Base-by-base conservation (phyloP, 2,329 filamentous ascomycete genomes). In the Nemania serpens region DNA sequence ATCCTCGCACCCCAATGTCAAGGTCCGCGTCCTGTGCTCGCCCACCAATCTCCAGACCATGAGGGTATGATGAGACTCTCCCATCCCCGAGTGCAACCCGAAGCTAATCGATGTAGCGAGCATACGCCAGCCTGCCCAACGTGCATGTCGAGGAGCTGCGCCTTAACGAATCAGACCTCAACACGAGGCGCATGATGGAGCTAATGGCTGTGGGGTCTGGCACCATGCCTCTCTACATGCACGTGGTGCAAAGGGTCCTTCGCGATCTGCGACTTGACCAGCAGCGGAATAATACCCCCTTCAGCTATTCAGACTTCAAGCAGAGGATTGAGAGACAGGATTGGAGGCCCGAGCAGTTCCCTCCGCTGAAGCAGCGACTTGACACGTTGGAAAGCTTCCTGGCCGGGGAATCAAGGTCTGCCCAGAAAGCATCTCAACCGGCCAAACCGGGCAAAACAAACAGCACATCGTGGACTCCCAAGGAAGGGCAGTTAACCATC, bases 321-420 rank as follows among this genome's bases (percentile, higher is more conserved):
- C 5, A 25, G 0, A 62, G 74, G 2, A 67, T 83, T 0, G 62
- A 71, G 0, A 25, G 55, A 0, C 74, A 79, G 22, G 67, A 73
- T 0, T 75, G 90, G 18, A 75, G 77, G 0, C 66, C 72, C 0
- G 75, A 71, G 1, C 88, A 93, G 68, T 70, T 73, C 0, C 77
- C 69, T 0, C 84, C 87, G 0, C 75, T 94, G 1, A 74, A 79
- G 0, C 81, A 87, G 70, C 81, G 89, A 0, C 75, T 91, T 1
- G 80, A 85, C 6, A 79, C 87, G 0, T 76, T 91, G 0, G 85
- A 91, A 67, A 86, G 82, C 13, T 91, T 90, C 72, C 80, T 91
- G 72, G 71, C 25, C 73, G 1, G 64, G 66, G 5, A 29, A 59
- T 12, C 69, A 74, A 15, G 4, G 66, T 69, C 41, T 61, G 63